Evolutionary conservation across 2,329 filamentous ascomycete genomes (phyloP), one percentile per base, ranked within the genome.

Genomic region (Neurospora crassa): DNA sequence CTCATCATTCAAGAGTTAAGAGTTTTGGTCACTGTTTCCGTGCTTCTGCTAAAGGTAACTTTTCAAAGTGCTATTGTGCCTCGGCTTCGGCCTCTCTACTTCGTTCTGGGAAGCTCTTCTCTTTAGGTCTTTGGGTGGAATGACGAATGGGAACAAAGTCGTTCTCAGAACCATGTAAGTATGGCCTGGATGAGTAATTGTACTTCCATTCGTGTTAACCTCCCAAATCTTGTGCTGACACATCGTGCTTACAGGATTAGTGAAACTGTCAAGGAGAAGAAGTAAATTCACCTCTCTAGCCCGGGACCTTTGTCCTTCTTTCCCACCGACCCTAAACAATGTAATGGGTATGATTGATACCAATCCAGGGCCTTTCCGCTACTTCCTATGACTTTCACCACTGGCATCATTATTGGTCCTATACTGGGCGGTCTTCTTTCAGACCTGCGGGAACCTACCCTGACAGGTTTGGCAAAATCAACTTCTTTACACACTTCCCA

Each of bases 81-180:
- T 93, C 34, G 91, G 91, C 0, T 92, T 93, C 76, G 91, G 90
- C 0, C 92, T 93, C 77, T 89, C 89, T 2, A 86, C 83, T 40
- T 87, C 83, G 5, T 93, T 92, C 76, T 81, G 81, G 68, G 80
- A 83, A 71, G 91, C 90, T 0, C 82, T 91, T 7, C 80, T 89
- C 34, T 93, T 91, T 78, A 82, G 91, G 18, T 87, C 84, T 7
- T 73, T 92, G 1, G 90, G 90, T 1, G 91, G 91, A 0, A 84
- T 86, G 18, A 82, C 92, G 70, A 93, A 93, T 77, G 91, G 91
- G 5, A 93, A 93, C 75, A 85, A 92, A 8, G 91, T 91, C 0
- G 90, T 93, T 0, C 87, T 93, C 85, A 84, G 91, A 74, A 93
- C 91, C 3, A 91, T 93, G 89, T 82, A 75, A 71, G 80, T 63